phyloP scores from a whole-genome alignment of 2,329 filamentous ascomycete genomes.

The Pestalotiopsis sp. region DNA sequence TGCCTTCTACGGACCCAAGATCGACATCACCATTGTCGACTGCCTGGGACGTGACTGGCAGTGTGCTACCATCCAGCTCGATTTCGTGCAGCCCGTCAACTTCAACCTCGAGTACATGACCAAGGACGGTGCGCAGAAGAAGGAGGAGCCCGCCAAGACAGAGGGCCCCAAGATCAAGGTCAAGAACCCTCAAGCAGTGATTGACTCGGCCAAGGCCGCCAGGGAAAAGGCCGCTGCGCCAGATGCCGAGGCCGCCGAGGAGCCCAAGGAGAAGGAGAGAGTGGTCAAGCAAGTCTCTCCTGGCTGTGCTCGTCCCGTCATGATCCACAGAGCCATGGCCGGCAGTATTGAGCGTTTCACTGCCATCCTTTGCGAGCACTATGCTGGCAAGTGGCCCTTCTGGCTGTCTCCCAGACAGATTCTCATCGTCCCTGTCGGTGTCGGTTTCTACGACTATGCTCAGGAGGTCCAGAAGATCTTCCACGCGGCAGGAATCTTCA shows the following conservation, averaged over 20 bases:
- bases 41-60: slow-evolving; percentile 83
- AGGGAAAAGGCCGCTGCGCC: slow-evolving; percentile 41
- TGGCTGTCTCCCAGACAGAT: slow-evolving; percentile 86
- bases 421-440: slow-evolving; percentile 76
- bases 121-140: slow-evolving; percentile 57
- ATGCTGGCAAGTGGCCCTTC: slow-evolving; percentile 86
- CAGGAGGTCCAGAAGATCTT: slow-evolving; percentile 72
- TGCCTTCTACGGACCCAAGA: slow-evolving; percentile 98
- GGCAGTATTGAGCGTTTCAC: slow-evolving; percentile 65
- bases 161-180: slow-evolving; percentile 32
- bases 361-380: slow-evolving; percentile 81
- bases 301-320: slow-evolving; percentile 78
- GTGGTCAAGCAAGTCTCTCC: slow-evolving; percentile 56
- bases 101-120: slow-evolving; percentile 89
- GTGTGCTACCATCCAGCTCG: slow-evolving; percentile 92
- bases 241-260: slow-evolving; percentile 45
- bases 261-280: slow-evolving; percentile 25
- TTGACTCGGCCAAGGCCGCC: slow-evolving; percentile 30
- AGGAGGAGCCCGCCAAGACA: slow-evolving; percentile 31
- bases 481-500: slow-evolving; percentile 68
- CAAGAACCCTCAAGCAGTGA: slow-evolving; percentile 29
- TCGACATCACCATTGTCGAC: slow-evolving; percentile 93
- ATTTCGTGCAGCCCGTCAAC: slow-evolving; percentile 83
- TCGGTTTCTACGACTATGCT: slow-evolving; percentile 69
- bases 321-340: slow-evolving; percentile 85